Conservation (phyloP, 106 monocot genomes). For the Phalaenopsis equestris region DNA sequence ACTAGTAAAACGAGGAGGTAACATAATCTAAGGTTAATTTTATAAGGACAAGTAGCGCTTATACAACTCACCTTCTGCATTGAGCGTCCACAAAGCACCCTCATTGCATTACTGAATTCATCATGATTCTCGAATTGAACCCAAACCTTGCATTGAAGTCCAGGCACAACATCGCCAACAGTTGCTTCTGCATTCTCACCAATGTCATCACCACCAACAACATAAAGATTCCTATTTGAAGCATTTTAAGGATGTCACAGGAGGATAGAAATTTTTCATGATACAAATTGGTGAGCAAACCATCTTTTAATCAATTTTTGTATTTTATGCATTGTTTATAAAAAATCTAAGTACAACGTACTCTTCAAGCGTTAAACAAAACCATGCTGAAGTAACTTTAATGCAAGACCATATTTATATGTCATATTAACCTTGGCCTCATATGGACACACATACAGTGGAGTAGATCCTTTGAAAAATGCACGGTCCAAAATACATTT, state of each 20-base stretch:
- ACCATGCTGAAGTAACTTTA: neutral
- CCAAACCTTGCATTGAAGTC: slow-evolving; percentile 78
- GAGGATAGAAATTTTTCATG: neutral
- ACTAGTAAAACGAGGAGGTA: no score
- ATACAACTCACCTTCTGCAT: slow-evolving; percentile 60
- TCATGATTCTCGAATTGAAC: slow-evolving; percentile 78
- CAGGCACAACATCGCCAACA: slow-evolving; percentile 45
- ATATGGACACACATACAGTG: no score
- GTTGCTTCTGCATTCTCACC: slow-evolving; percentile 36
- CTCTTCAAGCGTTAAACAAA: neutral
- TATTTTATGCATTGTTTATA: neutral
- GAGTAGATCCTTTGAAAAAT: no score
- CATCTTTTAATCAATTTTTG: neutral
- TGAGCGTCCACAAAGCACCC: slow-evolving; percentile 68
- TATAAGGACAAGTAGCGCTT: neutral
- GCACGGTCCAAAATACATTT: no score
- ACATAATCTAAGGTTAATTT: neutral
- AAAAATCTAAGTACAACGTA: neutral
- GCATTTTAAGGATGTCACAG: slow-evolving; percentile 8
- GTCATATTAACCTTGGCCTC: neutral
- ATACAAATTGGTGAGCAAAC: neutral
- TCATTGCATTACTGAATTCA: slow-evolving; percentile 67
- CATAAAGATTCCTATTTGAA: slow-evolving; percentile 73
- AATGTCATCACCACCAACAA: slow-evolving; percentile 54
- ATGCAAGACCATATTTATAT: neutral